These are phyloP conservation scores for Thelonectria discophora DNA, from an alignment of 2,329 filamentous ascomycete genomes.

Conservation along the genomic window DNA sequence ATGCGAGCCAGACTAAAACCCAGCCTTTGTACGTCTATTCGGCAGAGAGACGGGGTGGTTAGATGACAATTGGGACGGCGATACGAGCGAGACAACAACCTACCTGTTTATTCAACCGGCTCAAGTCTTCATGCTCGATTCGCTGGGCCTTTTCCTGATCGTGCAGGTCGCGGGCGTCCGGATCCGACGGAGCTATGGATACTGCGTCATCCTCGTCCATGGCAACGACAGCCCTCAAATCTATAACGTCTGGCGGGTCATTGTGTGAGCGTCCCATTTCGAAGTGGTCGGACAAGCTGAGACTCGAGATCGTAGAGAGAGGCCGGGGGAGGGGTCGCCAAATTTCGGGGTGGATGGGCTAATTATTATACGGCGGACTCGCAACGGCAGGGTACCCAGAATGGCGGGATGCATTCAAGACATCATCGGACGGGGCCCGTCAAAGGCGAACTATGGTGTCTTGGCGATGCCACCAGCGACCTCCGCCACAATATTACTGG, in stretches of 20 bases:
- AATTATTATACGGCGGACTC: constrained; percentile 35
- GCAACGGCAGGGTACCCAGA: constrained; percentile 13
- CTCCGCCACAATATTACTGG: constrained; percentile 35
- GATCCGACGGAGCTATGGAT: constrained; percentile 36
- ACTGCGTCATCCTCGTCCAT: constrained; percentile 36
- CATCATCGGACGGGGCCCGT: constrained; percentile 34
- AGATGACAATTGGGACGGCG: constrained; percentile 12
- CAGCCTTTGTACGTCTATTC: constrained; percentile 41
- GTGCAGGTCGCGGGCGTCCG: constrained; percentile 41
- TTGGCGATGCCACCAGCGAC: constrained; percentile 32
- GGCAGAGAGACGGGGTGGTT: constrained; percentile 4
- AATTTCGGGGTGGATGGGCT: constrained; percentile 31
- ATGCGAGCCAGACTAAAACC: constrained; percentile 59
- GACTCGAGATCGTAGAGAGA: constrained; percentile 4
- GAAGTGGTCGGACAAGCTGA: constrained; percentile 33
- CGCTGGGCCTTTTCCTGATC: constrained; percentile 44
- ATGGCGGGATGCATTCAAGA: constrained; percentile 15
- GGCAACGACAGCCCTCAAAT: constrained; percentile 32
- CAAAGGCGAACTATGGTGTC: constrained; percentile 33
- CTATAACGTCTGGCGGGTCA: constrained; percentile 41
- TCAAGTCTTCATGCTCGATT: constrained; percentile 43
- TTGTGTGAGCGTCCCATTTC: constrained; percentile 38
- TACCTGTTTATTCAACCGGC: constrained; percentile 43
- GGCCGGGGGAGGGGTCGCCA: constrained; percentile 21
- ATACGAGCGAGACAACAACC: constrained; percentile 11